Evolutionary conservation across 768 basidiomycete species (phyloP).

Genomic region (Trichaptum fuscoviolaceum): DNA sequence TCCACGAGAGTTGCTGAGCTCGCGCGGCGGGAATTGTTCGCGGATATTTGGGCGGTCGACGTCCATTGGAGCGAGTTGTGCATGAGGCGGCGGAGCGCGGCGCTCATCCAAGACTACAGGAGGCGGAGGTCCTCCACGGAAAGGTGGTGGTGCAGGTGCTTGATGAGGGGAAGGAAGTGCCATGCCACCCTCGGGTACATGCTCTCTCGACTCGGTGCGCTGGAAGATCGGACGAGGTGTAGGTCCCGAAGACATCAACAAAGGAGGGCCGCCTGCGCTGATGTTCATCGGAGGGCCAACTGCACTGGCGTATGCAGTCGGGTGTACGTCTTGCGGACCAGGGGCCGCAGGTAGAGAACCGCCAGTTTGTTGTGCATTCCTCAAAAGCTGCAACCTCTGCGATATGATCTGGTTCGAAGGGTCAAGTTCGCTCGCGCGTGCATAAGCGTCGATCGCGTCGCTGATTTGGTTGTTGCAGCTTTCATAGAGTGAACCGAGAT

Average conservation of each 20-base stretch:
- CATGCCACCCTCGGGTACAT: slow-evolving; percentile 30
- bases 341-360: slow-evolving; percentile 77
- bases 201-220: slow-evolving; percentile 63
- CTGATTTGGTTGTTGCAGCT: slow-evolving; percentile 98
- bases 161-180: slow-evolving; percentile 59
- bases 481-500: slow-evolving; percentile 94
- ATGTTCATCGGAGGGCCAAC: slow-evolving; percentile 63
- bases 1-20: slow-evolving; percentile 43
- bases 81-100: slow-evolving; percentile 59
- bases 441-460: slow-evolving; percentile 98
- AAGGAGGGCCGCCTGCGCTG: slow-evolving; percentile 54
- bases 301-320: slow-evolving; percentile 85
- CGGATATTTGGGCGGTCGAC: slow-evolving; percentile 34
- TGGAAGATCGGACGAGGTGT: slow-evolving; percentile 48
- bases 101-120: slow-evolving; percentile 75
- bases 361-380: slow-evolving; percentile 72
- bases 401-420: slow-evolving; percentile 79
- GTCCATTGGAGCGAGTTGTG: slow-evolving; percentile 77
- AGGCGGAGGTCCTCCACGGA: slow-evolving; percentile 78
- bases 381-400: slow-evolving; percentile 71
- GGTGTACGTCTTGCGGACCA: slow-evolving; percentile 92
- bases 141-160: slow-evolving; percentile 55
- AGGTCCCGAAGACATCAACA: slow-evolving; percentile 49
- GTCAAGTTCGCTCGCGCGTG: slow-evolving; percentile 90
- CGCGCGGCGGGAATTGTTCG: slow-evolving; percentile 47